phyloP scores from a whole-genome alignment of 192 early-diverging fungal genomes.

The Chytriomyces confervae region DNA sequence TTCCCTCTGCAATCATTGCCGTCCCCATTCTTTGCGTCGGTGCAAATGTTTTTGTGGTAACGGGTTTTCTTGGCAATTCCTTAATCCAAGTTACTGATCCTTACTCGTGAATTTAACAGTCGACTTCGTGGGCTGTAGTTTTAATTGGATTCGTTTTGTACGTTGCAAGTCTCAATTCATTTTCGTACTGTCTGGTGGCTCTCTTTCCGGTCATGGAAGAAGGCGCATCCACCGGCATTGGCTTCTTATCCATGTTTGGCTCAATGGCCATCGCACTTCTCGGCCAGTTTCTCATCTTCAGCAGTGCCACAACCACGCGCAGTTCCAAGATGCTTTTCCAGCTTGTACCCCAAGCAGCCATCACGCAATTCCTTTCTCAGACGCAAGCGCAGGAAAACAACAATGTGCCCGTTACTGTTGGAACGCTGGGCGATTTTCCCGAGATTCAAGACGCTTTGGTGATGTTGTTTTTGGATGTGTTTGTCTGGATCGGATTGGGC shows the following conservation, averaged over 20 bases:
- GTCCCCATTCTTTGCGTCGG: background rate
- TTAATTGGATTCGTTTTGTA: background rate
- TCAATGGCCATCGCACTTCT: background rate
- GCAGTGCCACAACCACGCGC: background rate
- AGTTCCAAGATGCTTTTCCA: too few species aligned
- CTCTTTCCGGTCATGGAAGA: background rate
- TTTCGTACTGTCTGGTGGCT: background rate
- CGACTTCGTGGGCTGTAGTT: background rate
- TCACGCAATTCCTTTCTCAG: background rate
- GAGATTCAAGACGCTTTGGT: background rate
- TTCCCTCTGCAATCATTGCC: background rate
- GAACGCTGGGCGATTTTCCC: background rate
- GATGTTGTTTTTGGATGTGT: slow-evolving; percentile 1
- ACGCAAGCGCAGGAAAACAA: background rate
- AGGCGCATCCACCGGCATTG: background rate
- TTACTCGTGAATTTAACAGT: background rate
- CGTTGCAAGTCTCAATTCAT: background rate
- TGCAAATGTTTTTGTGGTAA: slow-evolving; percentile 6
- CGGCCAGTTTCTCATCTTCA: background rate
- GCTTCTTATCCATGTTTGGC: background rate
- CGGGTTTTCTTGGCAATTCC: background rate
- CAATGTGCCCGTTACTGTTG: background rate
- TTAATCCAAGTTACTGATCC: background rate
- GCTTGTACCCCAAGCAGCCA: slow-evolving; percentile 1
- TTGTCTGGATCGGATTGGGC: background rate